These are phyloP conservation scores for Phaeophleospora eucalypticola DNA, from an alignment of 2,329 filamentous ascomycete species.

Conservation along the genomic window DNA sequence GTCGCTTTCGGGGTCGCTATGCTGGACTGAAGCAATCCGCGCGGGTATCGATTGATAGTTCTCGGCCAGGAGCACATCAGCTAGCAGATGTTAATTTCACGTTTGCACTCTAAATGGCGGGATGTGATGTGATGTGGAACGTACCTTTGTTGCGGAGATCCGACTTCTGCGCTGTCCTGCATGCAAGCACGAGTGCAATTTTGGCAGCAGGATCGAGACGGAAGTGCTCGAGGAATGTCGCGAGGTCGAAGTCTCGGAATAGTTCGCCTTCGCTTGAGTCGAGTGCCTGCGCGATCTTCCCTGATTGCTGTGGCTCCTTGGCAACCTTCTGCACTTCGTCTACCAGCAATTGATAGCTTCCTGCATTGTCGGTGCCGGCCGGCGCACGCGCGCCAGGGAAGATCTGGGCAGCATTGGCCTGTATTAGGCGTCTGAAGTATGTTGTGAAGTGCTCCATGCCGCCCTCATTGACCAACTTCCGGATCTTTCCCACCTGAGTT, in stretches of 20 bases:
- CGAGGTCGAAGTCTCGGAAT: constrained; percentile 94
- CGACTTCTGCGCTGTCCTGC: constrained; percentile 73
- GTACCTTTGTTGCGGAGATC: constrained; percentile 87
- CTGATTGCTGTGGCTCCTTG: constrained; percentile 74
- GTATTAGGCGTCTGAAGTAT: constrained; percentile 89
- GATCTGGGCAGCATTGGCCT: constrained; percentile 85
- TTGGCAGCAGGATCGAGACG: constrained; percentile 85
- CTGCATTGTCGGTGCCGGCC: constrained; percentile 55
- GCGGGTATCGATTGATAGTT: not conserved
- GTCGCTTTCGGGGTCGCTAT: constrained; percentile 60
- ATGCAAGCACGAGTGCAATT: constrained; percentile 80
- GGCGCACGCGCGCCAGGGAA: constrained; percentile 70
- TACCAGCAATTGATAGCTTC: constrained; percentile 77
- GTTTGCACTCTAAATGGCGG: too few relatives aligned
- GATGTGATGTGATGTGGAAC: too few relatives aligned
- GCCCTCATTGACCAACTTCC: constrained; percentile 95
- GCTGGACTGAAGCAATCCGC: constrained; percentile 46
- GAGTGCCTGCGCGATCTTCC: constrained; percentile 89
- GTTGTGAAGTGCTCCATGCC: constrained; percentile 98
- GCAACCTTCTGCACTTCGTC: constrained; percentile 83
- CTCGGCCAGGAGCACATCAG: not conserved
- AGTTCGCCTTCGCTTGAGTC: constrained; percentile 87
- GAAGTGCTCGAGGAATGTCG: constrained; percentile 93
- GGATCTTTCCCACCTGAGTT: constrained; percentile 82
- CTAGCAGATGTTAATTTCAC: not conserved